phyloP scores from a whole-genome alignment of 129 eudicot species.

The Flaveria robusta region DNA sequence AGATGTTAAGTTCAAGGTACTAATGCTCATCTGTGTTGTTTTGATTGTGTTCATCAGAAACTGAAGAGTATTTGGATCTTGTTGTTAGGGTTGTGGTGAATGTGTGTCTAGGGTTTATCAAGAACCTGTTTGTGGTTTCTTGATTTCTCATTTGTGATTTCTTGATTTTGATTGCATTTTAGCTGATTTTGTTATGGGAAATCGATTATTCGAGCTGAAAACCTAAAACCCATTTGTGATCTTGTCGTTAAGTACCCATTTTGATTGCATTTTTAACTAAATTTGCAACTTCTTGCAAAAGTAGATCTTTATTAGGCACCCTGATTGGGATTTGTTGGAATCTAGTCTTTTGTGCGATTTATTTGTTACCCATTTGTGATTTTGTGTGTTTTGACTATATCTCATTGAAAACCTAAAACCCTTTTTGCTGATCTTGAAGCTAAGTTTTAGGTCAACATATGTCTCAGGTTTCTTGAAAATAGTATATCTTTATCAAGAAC shows the following conservation, averaged over 20 bases:
- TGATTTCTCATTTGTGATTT: slow-evolving; percentile 17
- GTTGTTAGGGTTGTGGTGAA: neutral
- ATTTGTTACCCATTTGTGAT: slow-evolving; percentile 20
- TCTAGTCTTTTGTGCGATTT: neutral
- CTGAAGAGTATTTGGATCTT: neutral
- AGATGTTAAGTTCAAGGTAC: slow-evolving; percentile 51
- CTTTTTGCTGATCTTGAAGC: neutral
- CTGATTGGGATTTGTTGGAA: neutral
- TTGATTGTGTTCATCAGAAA: slow-evolving; percentile 5
- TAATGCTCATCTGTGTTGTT: neutral
- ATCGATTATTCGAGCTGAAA: neutral
- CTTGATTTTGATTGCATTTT: neutral
- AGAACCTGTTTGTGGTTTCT: neutral
- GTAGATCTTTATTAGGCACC: too few relatives aligned
- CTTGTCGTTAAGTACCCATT: neutral
- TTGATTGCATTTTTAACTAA: too few relatives aligned
- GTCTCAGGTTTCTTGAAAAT: neutral
- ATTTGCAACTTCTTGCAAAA: too few relatives aligned
- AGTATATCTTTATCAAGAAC: neutral
- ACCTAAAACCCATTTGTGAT: neutral
- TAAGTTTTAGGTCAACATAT: neutral
- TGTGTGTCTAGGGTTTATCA: neutral
- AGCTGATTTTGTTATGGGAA: neutral
- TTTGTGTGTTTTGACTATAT: slow-evolving; percentile 5
- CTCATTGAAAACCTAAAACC: neutral